Evolutionary conservation across 1,139 yeast species (phyloP), one percentile per base, ranked within the genome.

Genomic region (Blastobotrys raffinosifermentans): DNA sequence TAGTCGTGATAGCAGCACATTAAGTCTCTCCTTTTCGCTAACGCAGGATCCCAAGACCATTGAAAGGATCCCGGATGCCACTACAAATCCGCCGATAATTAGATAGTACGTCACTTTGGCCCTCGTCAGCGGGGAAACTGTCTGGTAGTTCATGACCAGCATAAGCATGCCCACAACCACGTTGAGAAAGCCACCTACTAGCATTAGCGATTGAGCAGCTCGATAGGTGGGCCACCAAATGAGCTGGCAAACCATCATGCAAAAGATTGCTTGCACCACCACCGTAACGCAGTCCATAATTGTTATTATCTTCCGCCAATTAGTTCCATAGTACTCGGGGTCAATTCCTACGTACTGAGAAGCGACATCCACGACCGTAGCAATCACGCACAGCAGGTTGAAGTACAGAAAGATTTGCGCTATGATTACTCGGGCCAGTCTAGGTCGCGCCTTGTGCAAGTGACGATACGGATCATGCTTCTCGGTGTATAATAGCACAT

Each of bases 1-100:
- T 19, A 51, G 33, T 13, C 50, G 40, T 5, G 48, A 34, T 1
- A 56, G 41, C 3, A 50, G 39, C 16, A 39, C 44, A 26, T 48
- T 47, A 16, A 58, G 39, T 2, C 63, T 51, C 36, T 57, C 53
- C 13, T 39, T 35, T 7, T 56, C 58, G 11, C 50, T 46, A 3
- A 53, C 25, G 14, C 54, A 45, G 8, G 55, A 35, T 4, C 44
- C 50, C 14, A 55, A 29, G 4, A 47, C 48, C 2, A 47, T 38
- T 4, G 47, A 23, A 6, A 51, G 31, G 21, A 47, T 30, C n/a
- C 54, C 50, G 27, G 48, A 34, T 37, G 49, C 48, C 6, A 50
- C 48, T 35, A 44, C 47, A 15, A 48, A 46, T 22, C 43, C 30
- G 25, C 39, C 38, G 17, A 43, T 7, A n/a, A 31, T 6, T 19